Percentiles rank a stretch among this genome's conserved stretches.
phyloP scores from a whole-genome alignment of 2,329 filamentous ascomycete genomes.

The Periconia macrospinosa region DNA sequence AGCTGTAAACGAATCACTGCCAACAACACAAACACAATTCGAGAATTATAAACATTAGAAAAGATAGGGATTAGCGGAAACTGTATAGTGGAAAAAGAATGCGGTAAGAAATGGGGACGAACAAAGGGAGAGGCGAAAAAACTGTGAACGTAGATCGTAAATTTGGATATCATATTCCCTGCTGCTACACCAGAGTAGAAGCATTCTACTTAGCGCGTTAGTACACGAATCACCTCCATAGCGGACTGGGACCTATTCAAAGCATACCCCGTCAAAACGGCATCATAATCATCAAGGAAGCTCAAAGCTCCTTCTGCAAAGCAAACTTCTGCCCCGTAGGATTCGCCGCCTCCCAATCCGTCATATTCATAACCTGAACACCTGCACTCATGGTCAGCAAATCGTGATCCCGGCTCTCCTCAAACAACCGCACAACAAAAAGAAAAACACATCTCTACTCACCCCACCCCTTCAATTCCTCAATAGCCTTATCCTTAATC shows the following conservation, averaged over 20 bases:
- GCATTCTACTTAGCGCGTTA: too few relatives aligned
- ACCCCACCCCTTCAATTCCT: constrained; percentile 21
- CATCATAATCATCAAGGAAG: background rate
- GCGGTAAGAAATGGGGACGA: too few relatives aligned
- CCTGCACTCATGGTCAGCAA: constrained; percentile 7
- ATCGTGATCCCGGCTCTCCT: background rate
- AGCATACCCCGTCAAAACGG: background rate
- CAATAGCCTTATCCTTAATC: constrained; percentile 16
- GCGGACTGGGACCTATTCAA: background rate
- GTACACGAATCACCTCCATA: background rate
- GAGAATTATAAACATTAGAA: too few relatives aligned
- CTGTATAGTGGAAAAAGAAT: too few relatives aligned
- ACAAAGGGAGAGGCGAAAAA: too few relatives aligned
- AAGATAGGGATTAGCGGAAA: too few relatives aligned
- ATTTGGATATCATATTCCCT: too few relatives aligned
- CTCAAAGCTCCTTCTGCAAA: constrained; percentile 8
- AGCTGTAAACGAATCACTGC: too few relatives aligned
- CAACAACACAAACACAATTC: too few relatives aligned
- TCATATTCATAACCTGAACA: constrained; percentile 23
- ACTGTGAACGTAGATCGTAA: too few relatives aligned
- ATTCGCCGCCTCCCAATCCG: constrained; percentile 18
- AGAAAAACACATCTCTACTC: background rate
- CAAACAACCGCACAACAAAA: background rate
- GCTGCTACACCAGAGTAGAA: too few relatives aligned
- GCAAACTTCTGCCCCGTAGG: constrained; percentile 8